Evolutionary conservation across 345 rosid species (phyloP).

Genomic region (Corchorus olitorius): DNA sequence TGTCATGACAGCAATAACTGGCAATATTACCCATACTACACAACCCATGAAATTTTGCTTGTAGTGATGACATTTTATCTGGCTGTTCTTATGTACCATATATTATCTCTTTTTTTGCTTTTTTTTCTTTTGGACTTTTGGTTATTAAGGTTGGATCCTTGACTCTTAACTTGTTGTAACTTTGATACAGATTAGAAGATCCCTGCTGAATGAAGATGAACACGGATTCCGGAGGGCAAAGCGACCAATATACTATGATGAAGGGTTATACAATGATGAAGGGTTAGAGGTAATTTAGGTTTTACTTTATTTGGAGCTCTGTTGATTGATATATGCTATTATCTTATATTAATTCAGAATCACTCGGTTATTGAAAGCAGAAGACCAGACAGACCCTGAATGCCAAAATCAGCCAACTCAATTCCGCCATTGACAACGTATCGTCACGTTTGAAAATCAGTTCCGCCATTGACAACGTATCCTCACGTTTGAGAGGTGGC

Average conservation of each 20-base stretch:
- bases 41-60: background rate
- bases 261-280: conserved; percentile 90
- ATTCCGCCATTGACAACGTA: conserved; percentile 87
- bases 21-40: background rate
- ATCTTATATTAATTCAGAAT: background rate
- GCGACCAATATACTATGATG: conserved; percentile 79
- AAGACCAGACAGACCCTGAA: conserved; percentile 85
- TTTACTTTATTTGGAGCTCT: background rate
- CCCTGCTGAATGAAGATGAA: conserved; percentile 78
- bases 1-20: background rate
- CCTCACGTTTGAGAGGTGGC: conserved; percentile 85
- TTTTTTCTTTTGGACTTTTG: background rate
- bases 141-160: conserved; percentile 13
- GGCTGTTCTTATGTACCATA: background rate
- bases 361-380: conserved; percentile 38
- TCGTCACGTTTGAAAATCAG: conserved; percentile 66
- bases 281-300: conserved; percentile 67
- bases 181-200: conserved; percentile 66
- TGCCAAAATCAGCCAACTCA: conserved; percentile 83
- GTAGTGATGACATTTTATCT: background rate
- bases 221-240: conserved; percentile 70
- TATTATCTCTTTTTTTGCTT: background rate
- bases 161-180: background rate
- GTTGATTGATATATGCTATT: background rate
- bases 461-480: conserved; percentile 79